Evolutionary conservation across 495 filamentous ascomycete genomes (phyloP), one percentile per base, ranked within the genome.

Genomic region (Aspergillus asperescens): DNA sequence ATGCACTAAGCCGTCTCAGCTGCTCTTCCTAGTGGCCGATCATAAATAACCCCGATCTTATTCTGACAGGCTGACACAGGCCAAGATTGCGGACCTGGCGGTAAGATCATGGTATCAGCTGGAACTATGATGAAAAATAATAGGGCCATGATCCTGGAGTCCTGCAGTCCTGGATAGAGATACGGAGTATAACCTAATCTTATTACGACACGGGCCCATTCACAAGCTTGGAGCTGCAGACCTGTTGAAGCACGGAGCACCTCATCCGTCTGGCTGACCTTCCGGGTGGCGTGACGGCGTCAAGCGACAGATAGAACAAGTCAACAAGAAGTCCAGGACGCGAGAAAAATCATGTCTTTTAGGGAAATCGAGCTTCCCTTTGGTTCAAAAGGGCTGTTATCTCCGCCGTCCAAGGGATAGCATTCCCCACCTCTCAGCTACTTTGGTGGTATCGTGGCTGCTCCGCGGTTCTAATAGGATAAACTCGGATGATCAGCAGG

Each of bases 1-100:
- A 55, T 59, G 59, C 56, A 62, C 32, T 29, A 48, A 54, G 59
- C 56, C 59, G 56, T 51, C 50, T 58, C 46, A 54, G 41, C 53
- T 46, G 28, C 13, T 48, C 34, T 48, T 48, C 50, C 43, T 61
- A 61, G 58, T 61, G 54, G 59, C 56, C 45, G 59, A 62, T 62
- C 59, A 56, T 45, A 56, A 41, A 55, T 54, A 50, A 29, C 24
- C 46, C 47, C 32, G 27, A 16, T 39, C 44, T 41, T 43, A 47
- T 9, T 32, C 25, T 28, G 25, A 9, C 50, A 39, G 28, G 39
- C 39, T 12, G 38, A 44, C 47, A 38, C 44, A 42, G 31, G 32
- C 32, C 19, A 32, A 29, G 7, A 22, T 31, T 28, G 42, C 42
- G 34, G 40, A 52, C 20, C 49, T 28, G 22, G 41, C 23, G 38